Evolutionary conservation across 2,329 filamentous ascomycete species (phyloP), one percentile per base, ranked within the genome.

Genomic region (Scedosporium apiospermum): DNA sequence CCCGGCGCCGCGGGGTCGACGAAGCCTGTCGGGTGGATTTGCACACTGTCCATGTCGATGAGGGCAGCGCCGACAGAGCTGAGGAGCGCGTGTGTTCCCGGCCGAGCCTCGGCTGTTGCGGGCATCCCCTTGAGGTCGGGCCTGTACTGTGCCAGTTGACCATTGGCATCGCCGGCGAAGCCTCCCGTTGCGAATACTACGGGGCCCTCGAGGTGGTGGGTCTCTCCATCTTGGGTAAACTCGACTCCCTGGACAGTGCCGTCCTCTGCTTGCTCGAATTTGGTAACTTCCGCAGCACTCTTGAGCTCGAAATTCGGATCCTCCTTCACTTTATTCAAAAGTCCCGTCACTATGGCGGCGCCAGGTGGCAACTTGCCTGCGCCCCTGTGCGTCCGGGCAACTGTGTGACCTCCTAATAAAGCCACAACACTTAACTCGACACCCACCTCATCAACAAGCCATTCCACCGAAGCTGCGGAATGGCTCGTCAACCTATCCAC

Each of bases 11-110:
- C 74, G 0, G 80, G 79, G 65, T 87, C 84, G 5, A 88, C 74
- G 67, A 88, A 88, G 0, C 84, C 83, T 0, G 85, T 87, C 2
- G 86, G 85, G 65, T 88, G 86, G 4, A 88, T 77, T 70, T 88
- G 86, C 2, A 88, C 83, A 63, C 76, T 77, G 53, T 80, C 77
- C 80, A 82, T 82, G 30, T 82, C 80, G 49, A 82, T 72, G 12
- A 81, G 69, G 38, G 71, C 71, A 4, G 78, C 78, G 16, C 75
- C 76, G 0, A 75, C 71, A 1, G 69, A 69, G 0, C 71, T 67
- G 0, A 82, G 71, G 0, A 82, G 66, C 1, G 68, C 68, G 62
- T 86, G 83, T 1, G 82, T 76, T 0, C 82, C 84, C 0, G 83
- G 80, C 0, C 80, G 73, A 1, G 81, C 77, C 12, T 88, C 84